Base-by-base conservation (phyloP, 352 stramenopile species). In the Phytophthora pinifolia region DNA sequence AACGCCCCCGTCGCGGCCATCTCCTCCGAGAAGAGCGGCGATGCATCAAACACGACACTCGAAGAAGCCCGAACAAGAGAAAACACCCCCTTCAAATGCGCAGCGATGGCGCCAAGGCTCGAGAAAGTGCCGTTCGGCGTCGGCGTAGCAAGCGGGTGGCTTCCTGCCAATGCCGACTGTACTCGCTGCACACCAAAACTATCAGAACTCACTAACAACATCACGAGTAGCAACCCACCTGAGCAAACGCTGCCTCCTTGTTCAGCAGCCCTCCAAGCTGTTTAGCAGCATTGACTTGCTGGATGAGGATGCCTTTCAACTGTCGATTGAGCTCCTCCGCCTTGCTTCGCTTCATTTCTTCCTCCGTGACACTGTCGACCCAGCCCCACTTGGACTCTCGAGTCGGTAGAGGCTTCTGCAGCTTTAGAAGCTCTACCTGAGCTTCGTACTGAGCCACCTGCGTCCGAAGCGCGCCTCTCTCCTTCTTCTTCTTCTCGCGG, bases 241-340 rank as follows among this genome's bases (percentile, higher is more conserved):
- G 14, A 12, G 42, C 27, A 36, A 64, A 42, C 6, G 12, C 35
- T 7, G 18, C 12, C n/a, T 54, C 18, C 14, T 59, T 44, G 9
- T 1, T 8, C 1, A 59, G 17, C 2, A 65, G n/a, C 3, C 17
- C 27, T 17, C 18, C 35, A 18, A 59, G 38, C 2, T 14, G 33
- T 14, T 54, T 7, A 7, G 47, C 29, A 18, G 42, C 32, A 9
- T 35, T 39, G 6, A 60, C 18, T 7, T 54, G 49, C 9, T 66
- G 36, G 20, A 44, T 12, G 13, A 66, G 2, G 5, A 60, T 25
- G 2, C 32, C 45, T 39, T 27, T 44, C 1, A 66, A 35, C 34
- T 57, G 44, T 6, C 48, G 22, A n/a, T 66, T 66, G 9, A 66
- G 31, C 17, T 57, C 29, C 37, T 66, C 37, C 12, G 58, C 44